These are phyloP conservation scores for Dalbergia cultrata DNA, from an alignment of 306 rosid genomes.

Conservation along the genomic window DNA sequence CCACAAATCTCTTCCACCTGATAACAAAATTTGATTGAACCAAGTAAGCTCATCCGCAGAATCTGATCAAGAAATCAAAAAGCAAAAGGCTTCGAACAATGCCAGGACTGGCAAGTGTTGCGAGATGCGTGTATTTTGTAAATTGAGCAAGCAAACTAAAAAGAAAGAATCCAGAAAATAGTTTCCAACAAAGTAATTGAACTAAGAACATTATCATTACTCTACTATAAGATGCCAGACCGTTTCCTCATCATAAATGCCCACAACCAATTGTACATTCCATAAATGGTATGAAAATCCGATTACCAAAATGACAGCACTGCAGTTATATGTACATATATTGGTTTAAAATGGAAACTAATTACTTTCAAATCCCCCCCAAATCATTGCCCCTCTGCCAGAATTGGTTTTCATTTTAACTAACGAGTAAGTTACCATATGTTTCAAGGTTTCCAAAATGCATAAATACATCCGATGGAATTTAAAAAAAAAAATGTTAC, in stretches of 20 bases:
- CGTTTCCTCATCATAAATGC: conserved; percentile 6
- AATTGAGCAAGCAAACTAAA: neutral
- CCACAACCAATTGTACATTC: conserved; percentile 33
- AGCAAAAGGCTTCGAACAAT: neutral
- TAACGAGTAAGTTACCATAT: neutral
- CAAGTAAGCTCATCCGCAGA: conserved; percentile 40
- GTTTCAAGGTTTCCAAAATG: conserved; percentile 1
- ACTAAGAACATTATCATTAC: conserved; percentile 31
- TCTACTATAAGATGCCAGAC: neutral
- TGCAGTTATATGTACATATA: neutral
- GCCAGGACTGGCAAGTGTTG: neutral
- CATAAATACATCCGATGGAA: neutral
- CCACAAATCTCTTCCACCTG: conserved; percentile 53
- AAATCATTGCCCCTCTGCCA: conserved; percentile 25
- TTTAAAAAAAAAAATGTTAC: neutral
- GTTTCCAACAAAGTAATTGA: neutral
- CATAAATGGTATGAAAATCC: conserved; percentile 22
- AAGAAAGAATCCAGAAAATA: neutral
- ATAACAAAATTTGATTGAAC: conserved; percentile 13
- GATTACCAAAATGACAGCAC: neutral
- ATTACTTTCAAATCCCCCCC: conserved; percentile 10
- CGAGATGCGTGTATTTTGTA: neutral
- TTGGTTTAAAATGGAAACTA: conserved; percentile 7
- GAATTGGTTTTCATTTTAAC: conserved; percentile 27
- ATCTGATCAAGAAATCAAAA: conserved; percentile 26